These are phyloP conservation scores for Fonsecaea pugnacius DNA, from an alignment of 2,329 filamentous ascomycete species.

Conservation along the genomic window DNA sequence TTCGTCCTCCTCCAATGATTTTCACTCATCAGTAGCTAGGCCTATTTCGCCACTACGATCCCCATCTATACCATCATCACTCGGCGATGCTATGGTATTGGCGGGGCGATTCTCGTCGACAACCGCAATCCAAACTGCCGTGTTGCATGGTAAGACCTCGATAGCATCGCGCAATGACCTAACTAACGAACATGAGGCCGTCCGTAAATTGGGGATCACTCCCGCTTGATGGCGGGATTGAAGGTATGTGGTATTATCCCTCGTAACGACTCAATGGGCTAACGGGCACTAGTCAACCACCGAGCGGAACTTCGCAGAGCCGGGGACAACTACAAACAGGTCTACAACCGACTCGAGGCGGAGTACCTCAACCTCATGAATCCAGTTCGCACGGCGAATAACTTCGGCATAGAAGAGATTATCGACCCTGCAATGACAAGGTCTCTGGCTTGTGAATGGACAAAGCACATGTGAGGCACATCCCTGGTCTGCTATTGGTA, in stretches of 20 bases:
- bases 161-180: not conserved
- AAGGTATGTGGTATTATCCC: conserved; percentile 39
- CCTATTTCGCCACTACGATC: conserved; percentile 66
- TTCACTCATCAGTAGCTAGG: conserved; percentile 26
- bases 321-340: conserved; percentile 55
- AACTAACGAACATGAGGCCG: conserved; percentile 51
- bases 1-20: not conserved
- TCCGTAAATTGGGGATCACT: conserved; percentile 66
- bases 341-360: conserved; percentile 62
- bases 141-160: conserved; percentile 52
- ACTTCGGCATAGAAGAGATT: conserved; percentile 67
- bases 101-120: conserved; percentile 67
- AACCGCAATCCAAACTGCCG: conserved; percentile 64
- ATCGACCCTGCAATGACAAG: conserved; percentile 66
- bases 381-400: conserved; percentile 66
- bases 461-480: conserved; percentile 9
- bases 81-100: conserved; percentile 65
- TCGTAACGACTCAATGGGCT: not conserved
- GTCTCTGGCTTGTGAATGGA: conserved; percentile 60
- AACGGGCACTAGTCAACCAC: conserved; percentile 54
- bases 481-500: not conserved
- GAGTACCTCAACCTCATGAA: conserved; percentile 67
- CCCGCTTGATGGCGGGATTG: conserved; percentile 67
- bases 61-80: conserved; percentile 68
- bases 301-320: conserved; percentile 58